phyloP scores from a whole-genome alignment of 371 early-diverging fungal genomes.

The Funneliformis caledonium region DNA sequence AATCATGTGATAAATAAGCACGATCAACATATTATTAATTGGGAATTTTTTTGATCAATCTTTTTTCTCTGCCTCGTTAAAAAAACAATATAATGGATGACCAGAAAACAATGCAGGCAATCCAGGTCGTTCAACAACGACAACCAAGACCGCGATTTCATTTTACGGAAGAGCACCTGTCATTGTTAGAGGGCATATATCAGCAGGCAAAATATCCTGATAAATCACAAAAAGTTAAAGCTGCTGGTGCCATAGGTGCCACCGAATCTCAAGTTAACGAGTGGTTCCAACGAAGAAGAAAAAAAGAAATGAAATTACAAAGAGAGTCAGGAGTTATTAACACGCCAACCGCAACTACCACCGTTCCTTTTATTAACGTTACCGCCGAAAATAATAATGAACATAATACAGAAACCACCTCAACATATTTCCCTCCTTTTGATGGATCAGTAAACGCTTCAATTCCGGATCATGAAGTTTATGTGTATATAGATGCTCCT shows the following conservation, averaged over 20 bases:
- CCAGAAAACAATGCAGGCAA: background rate
- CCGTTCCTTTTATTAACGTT: background rate
- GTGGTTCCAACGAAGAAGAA: constrained; percentile 30
- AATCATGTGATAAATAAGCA: no score
- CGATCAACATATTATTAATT: no score
- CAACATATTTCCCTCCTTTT: constrained; percentile 4
- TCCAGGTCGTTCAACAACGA: background rate
- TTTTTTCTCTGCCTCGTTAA: no score
- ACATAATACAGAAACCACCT: background rate
- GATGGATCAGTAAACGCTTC: constrained; percentile 4
- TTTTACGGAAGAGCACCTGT: constrained; percentile 25
- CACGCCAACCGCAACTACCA: no score
- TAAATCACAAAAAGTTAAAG: constrained; percentile 10
- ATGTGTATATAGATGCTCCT: constrained; percentile 11
- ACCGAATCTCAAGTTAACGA: constrained; percentile 31
- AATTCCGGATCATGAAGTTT: constrained; percentile 27
- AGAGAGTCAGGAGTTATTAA: background rate
- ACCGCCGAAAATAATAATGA: background rate
- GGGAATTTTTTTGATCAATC: background rate
- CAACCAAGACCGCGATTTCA: constrained; percentile 17
- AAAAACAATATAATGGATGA: background rate
- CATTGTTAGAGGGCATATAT: constrained; percentile 19
- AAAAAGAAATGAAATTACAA: background rate
- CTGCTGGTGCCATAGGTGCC: constrained; percentile 6
- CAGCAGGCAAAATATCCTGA: constrained; percentile 14